Base-by-base conservation (phyloP, 257 asterid genomes). In the Capsicum rhomboideum region DNA sequence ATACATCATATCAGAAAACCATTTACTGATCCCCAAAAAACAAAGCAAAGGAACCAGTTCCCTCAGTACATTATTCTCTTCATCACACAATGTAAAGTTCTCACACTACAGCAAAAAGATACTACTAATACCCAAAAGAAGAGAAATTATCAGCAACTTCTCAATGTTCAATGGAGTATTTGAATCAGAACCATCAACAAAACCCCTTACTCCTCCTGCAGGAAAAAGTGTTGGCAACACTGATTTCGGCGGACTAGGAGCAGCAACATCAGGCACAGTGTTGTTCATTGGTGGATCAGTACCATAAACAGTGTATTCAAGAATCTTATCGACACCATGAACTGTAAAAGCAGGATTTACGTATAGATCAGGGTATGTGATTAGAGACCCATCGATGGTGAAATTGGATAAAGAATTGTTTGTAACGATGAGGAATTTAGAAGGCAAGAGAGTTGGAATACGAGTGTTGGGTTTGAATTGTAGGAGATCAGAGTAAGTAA, bases 401-500 rank as follows among this genome's bases (percentile, higher is more conserved):
- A 90, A 90, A 77, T 90, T 91, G 20, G 84, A 16, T 9, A 83
- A 56, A 0, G 97, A 88, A 59, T 85, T 91, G 87, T 86, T 84
- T 84, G 97, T 91, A 75, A 93, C 44, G 88, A 92, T 74, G 49
- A 93, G 85, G 93, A 29, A 90, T 17, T 89, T 93, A 0, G 87
- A 53, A 4, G 91, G 90, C 26, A 92, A 85, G 55, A 93, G 94
- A 18, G 97, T 93, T 0, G 97, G 97, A 87, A 93, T 90, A 80
- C 89, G 93, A 0, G 92, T 72, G 85, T 28, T 83, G 13, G 46
- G 52, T 42, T 75, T 10, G 37, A 90, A 50, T 1, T 14, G 58
- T 6, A 11, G 86, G 78, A 93, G 93, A 12, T 93, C 92, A 16
- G 92, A 42, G 89, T 91, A 93, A 8, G 92, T 79, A 85, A 91